Evolutionary conservation across 2,329 filamentous ascomycete species (phyloP).

Genomic region (Ambrosiella cleistominuta): DNA sequence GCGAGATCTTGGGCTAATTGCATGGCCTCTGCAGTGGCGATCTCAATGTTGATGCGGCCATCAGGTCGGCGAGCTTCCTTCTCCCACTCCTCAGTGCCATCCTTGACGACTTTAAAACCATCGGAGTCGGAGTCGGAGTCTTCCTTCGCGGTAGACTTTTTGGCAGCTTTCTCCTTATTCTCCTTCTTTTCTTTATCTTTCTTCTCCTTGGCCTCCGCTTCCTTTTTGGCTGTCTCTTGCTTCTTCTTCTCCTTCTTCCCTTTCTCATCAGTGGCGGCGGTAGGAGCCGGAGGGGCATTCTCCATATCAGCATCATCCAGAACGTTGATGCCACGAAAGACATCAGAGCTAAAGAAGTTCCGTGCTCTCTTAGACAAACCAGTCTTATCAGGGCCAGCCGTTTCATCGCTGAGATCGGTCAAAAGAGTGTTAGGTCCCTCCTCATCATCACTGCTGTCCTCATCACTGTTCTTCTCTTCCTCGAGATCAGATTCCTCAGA

Average conservation of each 20-base stretch:
- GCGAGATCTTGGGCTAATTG: constrained; percentile 85
- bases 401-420: constrained; percentile 28
- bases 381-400: constrained; percentile 12
- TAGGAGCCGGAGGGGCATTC: not conserved
- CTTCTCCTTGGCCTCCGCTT: constrained; percentile 16
- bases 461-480: constrained; percentile 28
- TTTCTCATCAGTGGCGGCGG: constrained; percentile 19
- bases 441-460: constrained; percentile 20
- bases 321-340: constrained; percentile 61
- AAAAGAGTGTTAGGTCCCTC: constrained; percentile 19
- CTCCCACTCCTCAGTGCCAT: constrained; percentile 46
- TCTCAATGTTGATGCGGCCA: constrained; percentile 70
- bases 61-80: constrained; percentile 44
- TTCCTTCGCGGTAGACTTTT: not conserved
- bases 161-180: constrained; percentile 1
- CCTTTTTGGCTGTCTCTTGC: constrained; percentile 14
- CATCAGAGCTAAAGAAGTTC: constrained; percentile 84
- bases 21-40: constrained; percentile 99
- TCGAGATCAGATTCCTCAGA: constrained; percentile 39
- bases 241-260: constrained; percentile 20
- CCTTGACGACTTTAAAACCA: constrained; percentile 44
- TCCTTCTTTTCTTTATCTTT: constrained; percentile 12
- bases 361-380: constrained; percentile 66
- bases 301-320: constrained; percentile 26
- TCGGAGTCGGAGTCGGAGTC: constrained; percentile 12